A percentile compares a stretch with the other conserved stretches of the same genome.
These are phyloP conservation scores for Coleophoma crateriformis DNA, from an alignment of 2,329 filamentous ascomycete genomes.

Conservation along the genomic window DNA sequence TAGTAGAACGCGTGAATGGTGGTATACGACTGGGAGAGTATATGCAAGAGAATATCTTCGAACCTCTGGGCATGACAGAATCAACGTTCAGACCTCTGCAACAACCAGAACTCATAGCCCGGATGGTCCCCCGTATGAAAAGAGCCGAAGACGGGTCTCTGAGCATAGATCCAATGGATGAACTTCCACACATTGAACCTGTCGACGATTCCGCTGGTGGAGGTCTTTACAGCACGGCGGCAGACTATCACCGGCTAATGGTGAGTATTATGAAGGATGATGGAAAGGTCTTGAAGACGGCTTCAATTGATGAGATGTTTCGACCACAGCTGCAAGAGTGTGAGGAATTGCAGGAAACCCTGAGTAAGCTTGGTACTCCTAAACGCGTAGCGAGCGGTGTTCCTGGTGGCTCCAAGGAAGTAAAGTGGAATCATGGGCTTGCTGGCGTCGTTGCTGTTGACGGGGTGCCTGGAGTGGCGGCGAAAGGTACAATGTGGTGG, in stretches of 20 bases:
- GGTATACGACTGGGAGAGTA: constrained; percentile 36
- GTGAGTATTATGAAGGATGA: constrained; percentile 41
- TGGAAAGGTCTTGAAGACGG: constrained; percentile 33
- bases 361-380: constrained; percentile 27
- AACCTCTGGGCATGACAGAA: constrained; percentile 40
- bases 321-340: constrained; percentile 29
- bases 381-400: background rate
- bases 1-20: constrained; percentile 32
- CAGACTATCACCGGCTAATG: constrained; percentile 35
- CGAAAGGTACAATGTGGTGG: constrained; percentile 14
- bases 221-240: constrained; percentile 26
- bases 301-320: constrained; percentile 38
- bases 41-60: constrained; percentile 38
- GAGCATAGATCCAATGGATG: constrained; percentile 26
- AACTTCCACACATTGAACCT: constrained; percentile 4
- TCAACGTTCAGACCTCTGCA: constrained; percentile 47
- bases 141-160: constrained; percentile 21
- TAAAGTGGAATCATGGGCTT: constrained; percentile 25
- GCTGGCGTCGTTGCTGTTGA: constrained; percentile 30
- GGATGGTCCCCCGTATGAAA: background rate
- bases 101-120: constrained; percentile 19
- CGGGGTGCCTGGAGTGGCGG: background rate
- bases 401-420: background rate
- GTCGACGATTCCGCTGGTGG: constrained; percentile 24
- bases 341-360: constrained; percentile 26